Conservation (phyloP, 176 grass and related monocot genomes). For the Hsuehochloa calcarea region DNA sequence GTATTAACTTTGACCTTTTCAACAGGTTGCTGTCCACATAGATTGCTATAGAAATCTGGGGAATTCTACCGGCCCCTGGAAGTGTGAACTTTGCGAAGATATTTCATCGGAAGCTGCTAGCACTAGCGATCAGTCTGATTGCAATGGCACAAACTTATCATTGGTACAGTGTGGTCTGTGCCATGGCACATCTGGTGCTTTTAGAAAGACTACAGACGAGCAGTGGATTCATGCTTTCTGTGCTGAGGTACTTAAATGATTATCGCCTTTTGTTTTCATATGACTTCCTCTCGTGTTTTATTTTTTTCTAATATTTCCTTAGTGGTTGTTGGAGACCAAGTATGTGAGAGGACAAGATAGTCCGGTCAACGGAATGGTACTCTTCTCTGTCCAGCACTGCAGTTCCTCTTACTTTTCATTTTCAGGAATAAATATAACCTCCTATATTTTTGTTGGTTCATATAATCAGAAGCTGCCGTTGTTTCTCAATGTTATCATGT, state of each 20-base stretch:
- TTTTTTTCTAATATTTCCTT: slow-evolving; percentile 30
- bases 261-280: slow-evolving; percentile 13
- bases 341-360: slow-evolving; percentile 80
- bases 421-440: neutral
- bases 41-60: slow-evolving; percentile 81
- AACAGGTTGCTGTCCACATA: slow-evolving; percentile 91
- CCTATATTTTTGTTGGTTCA: neutral
- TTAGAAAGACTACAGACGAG: slow-evolving; percentile 75
- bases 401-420: slow-evolving; percentile 11
- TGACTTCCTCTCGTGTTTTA: neutral
- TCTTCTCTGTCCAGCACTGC: slow-evolving; percentile 14
- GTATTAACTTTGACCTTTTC: slow-evolving; percentile 36
- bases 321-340: slow-evolving; percentile 86
- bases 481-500: slow-evolving; percentile 1
- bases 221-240: slow-evolving; percentile 98
- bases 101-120: slow-evolving; percentile 37
- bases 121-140: slow-evolving; percentile 43
- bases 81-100: slow-evolving; percentile 86
- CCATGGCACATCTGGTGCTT: slow-evolving; percentile 75
- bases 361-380: slow-evolving; percentile 87
- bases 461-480: neutral
- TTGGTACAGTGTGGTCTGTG: slow-evolving; percentile 65
- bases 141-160: slow-evolving; percentile 30
- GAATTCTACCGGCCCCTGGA: slow-evolving; percentile 74
- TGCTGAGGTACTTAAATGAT: slow-evolving; percentile 76